Evolutionary conservation across 257 asterid genomes (phyloP).

Genomic region (Linderniella brevidens): DNA sequence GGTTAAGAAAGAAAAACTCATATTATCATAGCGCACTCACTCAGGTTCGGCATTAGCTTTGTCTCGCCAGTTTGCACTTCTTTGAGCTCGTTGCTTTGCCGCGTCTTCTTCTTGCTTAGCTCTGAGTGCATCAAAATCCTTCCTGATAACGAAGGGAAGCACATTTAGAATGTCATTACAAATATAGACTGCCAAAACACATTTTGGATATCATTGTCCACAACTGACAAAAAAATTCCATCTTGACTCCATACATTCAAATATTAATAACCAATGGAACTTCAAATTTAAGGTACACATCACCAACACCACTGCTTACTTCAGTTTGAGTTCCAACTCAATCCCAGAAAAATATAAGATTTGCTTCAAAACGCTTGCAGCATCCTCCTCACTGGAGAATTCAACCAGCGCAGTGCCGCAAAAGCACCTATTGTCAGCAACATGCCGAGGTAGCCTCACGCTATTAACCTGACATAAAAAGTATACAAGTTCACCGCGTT

Average conservation of each 20-base stretch:
- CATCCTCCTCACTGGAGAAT: conserved; percentile 80
- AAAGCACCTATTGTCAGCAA: conserved; percentile 62
- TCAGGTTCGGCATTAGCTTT: conserved; percentile 30
- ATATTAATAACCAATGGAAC: no score
- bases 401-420: conserved; percentile 87
- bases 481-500: not conserved
- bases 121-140: conserved; percentile 61
- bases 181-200: not conserved
- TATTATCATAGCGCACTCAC: conserved; percentile 27
- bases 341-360: conserved; percentile 55
- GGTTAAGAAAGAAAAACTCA: not conserved
- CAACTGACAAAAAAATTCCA: no score
- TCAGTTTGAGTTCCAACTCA: conserved; percentile 63
- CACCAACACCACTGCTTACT: conserved; percentile 27
- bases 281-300: not conserved
- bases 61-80: conserved; percentile 34
- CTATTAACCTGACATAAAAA: conserved; percentile 59
- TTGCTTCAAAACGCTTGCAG: conserved; percentile 45
- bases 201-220: no score
- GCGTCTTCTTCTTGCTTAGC: conserved; percentile 52
- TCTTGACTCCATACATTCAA: no score
- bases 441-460: conserved; percentile 96
- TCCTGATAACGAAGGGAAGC: conserved; percentile 26
- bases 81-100: conserved; percentile 22
- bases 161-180: not conserved